Base-by-base conservation (phyloP, 2,329 filamentous ascomycete species). In the Exophiala alcalophila region DNA sequence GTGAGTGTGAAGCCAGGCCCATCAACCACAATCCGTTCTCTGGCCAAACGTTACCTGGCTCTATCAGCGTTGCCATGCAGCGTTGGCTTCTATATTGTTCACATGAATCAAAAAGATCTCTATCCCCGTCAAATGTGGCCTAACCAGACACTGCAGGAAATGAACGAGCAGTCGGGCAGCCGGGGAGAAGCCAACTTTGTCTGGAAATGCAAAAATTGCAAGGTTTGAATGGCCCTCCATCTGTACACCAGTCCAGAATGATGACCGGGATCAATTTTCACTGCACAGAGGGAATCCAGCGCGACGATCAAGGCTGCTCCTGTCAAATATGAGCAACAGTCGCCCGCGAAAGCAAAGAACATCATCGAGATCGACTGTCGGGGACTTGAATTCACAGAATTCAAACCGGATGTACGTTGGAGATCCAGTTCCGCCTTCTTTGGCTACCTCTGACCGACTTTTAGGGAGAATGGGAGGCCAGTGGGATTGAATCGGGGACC, bases 201-300 rank as follows among this genome's bases (percentile, higher is more conserved):
- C n/a, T 98, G 92, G 91, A 90, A 82, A 65, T 98, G 92, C 77
- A 95, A 94, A 68, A 91, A 92, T 63, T 98, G 92, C 81, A 94
- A 92, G 79, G 89, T 92, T 14, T 21, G 49, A 30, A 16, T 38
- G 11, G 9, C 14, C 9, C 27, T 23, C 4, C 7, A 4, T n/a
- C n/a, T 10, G n/a, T 23, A 7, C 3, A 14, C 5, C 14, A 21
- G 10, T 8, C 20, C 16, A 8, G 14, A 2, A 12, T 34, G n/a
- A 29, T 27, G n/a, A 30, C 12, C n/a, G 10, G 12, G 28, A n/a
- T 9, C 18, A 14, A 16, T 8, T 9, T 4, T 7, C 6, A 26
- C 24, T 5, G n/a, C n/a, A n/a, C 53, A 90, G 86, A 77, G 86
- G 65, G 86, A 92, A 64, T 87, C 88, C 12, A 89, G 89, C 21